Base-by-base conservation (phyloP, 306 rosid genomes). In the Rosa multiflora region DNA sequence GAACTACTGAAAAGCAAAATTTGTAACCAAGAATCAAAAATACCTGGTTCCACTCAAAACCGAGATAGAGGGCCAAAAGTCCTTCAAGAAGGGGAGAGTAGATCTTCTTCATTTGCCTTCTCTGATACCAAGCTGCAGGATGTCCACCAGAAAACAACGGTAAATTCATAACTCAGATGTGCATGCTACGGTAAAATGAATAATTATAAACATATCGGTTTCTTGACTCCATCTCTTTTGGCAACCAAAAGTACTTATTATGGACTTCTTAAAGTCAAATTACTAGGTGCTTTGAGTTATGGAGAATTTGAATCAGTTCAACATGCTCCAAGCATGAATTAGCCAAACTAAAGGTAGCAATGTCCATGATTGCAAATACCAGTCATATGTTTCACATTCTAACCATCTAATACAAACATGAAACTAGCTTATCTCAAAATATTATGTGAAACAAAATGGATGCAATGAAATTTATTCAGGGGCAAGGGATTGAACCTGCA, bases 21-120 rank as follows among this genome's bases (percentile, higher is more conserved):
- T 59, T 44, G 56, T 23, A 77, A 68, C 74, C 21, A 23, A 70
- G 26, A 43, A 39, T 68, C 64, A 49, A 8, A 67, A 29, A 70
- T 85, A 92, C 99, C 90, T 92, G 97, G 80, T 91, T 90, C 99
- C 98, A 95, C 83, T 95, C 99, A 59, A 92, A 91, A 68, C 99
- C 99, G 4, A 95, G 92, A 86, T 95, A 95, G 78, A 95, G 99
- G 37, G 98, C 99, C 23, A 95, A 81, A 37, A 92, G 88, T 74
- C 98, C 99, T 88, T 95, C 99, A 42, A 95, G 91, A 67, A 95
- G 94, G 7, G 99, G 99, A 32, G 99, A 95, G 78, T 95, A 95
- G 32, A 95, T 95, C 79, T 92, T 95, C 87, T 61, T 92, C 96
- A 95, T 91, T 84, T 95, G 94, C 80, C 98, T 83, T 80, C 89